phyloP scores from a whole-genome alignment of 1,284 basidiomycete species.

The Veloporphyrellus conicus region DNA sequence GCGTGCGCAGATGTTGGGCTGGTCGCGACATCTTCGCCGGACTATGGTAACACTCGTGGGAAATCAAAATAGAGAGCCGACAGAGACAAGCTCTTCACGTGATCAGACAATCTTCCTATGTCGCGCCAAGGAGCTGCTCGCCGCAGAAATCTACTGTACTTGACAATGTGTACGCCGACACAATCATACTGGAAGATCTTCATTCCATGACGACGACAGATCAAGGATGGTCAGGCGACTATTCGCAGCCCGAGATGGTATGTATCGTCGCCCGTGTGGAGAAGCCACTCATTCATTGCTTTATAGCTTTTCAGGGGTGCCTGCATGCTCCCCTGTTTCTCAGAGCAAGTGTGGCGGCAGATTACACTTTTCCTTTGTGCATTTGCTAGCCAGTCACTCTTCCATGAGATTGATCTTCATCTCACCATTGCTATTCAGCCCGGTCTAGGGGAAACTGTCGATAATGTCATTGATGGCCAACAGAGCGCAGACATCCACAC shows the following conservation, averaged over 20 bases:
- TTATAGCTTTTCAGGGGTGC: slow-evolving; percentile 35
- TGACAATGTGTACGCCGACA: too few species aligned
- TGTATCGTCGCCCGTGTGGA: not conserved
- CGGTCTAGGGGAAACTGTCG: slow-evolving; percentile 30
- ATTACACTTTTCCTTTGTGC: slow-evolving; percentile 58
- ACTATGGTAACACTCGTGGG: slow-evolving; percentile 5
- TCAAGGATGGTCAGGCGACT: too few species aligned
- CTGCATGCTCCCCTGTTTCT: slow-evolving; percentile 43
- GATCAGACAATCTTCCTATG: too few species aligned
- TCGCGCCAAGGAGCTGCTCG: too few species aligned
- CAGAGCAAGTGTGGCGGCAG: slow-evolving; percentile 67
- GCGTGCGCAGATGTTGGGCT: slow-evolving; percentile 8
- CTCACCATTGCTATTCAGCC: slow-evolving; percentile 31
- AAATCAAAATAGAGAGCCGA: too few species aligned
- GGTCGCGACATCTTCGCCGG: slow-evolving; percentile 12
- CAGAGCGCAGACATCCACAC: slow-evolving; percentile 29
- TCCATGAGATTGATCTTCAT: slow-evolving; percentile 59
- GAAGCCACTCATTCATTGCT: not conserved
- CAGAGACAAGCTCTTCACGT: too few species aligned
- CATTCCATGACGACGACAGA: too few species aligned
- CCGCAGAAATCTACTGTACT: too few species aligned
- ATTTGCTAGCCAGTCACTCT: slow-evolving; percentile 65
- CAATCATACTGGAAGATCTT: too few species aligned
- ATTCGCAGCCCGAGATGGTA: slow-evolving; percentile 35
- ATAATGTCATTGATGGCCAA: slow-evolving; percentile 5